These are phyloP conservation scores for Zoysia matrella DNA, from an alignment of 202 grass and related monocot genomes.

Conservation along the genomic window DNA sequence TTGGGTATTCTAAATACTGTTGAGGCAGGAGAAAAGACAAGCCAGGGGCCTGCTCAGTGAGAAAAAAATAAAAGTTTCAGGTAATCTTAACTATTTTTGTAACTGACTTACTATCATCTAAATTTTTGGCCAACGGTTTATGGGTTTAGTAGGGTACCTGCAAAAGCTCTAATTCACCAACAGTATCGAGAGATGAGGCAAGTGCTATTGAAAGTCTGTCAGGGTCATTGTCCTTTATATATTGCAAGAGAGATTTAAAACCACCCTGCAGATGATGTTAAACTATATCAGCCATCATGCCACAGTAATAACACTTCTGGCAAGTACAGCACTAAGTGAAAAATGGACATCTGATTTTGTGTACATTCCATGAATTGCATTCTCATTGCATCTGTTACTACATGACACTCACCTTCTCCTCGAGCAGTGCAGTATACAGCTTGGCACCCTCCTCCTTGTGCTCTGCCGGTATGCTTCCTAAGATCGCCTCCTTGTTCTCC, in stretches of 20 bases:
- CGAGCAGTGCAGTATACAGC: conserved; percentile 73
- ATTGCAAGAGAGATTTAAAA: conserved; percentile 68
- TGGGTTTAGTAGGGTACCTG: conserved; percentile 49
- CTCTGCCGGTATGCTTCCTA: conserved; percentile 72
- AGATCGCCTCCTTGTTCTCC: conserved; percentile 79
- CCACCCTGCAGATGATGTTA: conserved; percentile 62
- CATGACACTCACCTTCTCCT: conserved; percentile 68
- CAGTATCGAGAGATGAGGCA: conserved; percentile 78
- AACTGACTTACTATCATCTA: conserved; percentile 26
- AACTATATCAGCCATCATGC: conserved; percentile 40
- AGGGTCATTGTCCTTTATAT: conserved; percentile 79
- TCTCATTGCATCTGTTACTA: neutral
- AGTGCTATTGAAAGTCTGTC: conserved; percentile 85
- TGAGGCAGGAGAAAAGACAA: conserved; percentile 89
- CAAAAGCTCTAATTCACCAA: conserved; percentile 82
- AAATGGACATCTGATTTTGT: neutral
- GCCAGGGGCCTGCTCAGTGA: conserved; percentile 69
- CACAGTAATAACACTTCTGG: neutral
- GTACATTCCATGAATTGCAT: neutral
- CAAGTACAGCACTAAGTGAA: neutral
- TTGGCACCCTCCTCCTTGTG: conserved; percentile 65
- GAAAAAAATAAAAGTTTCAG: conserved; percentile 17
- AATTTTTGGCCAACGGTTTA: neutral
- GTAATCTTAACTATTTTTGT: conserved; percentile 20
- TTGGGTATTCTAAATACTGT: conserved; percentile 85